A percentile compares a stretch with the other conserved stretches of the same genome.
These are phyloP conservation scores for Amanita subjunquillea DNA, from an alignment of 768 basidiomycete genomes.

Conservation along the genomic window DNA sequence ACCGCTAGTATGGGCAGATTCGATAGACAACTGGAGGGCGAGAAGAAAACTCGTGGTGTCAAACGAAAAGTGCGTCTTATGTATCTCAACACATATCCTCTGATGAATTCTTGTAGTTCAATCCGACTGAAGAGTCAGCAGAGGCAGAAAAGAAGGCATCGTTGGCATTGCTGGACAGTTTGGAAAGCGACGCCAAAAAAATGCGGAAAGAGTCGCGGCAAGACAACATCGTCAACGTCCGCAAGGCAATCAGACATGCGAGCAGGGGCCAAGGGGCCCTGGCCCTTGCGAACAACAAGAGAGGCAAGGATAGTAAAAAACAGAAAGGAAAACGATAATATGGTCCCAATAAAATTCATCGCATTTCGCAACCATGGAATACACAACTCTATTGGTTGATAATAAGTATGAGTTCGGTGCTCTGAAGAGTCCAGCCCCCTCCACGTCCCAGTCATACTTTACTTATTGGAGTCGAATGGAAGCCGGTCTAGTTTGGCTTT, in stretches of 20 bases:
- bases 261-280: slow-evolving; percentile 60
- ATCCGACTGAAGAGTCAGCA: slow-evolving; percentile 61
- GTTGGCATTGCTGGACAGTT: slow-evolving; percentile 62
- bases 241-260: slow-evolving; percentile 78
- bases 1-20: slow-evolving; percentile 97
- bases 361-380: neutral
- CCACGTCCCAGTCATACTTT: slow-evolving; percentile 7
- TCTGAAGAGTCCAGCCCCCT: neutral
- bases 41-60: slow-evolving; percentile 77
- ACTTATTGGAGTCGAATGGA: slow-evolving; percentile 30
- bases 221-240: slow-evolving; percentile 62
- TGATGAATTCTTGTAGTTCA: slow-evolving; percentile 48
- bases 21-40: slow-evolving; percentile 83
- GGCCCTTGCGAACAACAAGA: slow-evolving; percentile 38
- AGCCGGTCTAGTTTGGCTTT: slow-evolving; percentile 47
- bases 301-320: slow-evolving; percentile 18
- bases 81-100: neutral
- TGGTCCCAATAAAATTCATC: slow-evolving; percentile 2
- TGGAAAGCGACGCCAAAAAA: slow-evolving; percentile 68
- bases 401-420: neutral
- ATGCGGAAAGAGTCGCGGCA: slow-evolving; percentile 33
- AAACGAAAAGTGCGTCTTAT: slow-evolving; percentile 77
- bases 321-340: slow-evolving; percentile 19
- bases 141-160: slow-evolving; percentile 63
- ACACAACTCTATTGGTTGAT: slow-evolving; percentile 1